Evolutionary conservation across 768 basidiomycete species (phyloP).

Genomic region (Pleurotus sapidus): DNA sequence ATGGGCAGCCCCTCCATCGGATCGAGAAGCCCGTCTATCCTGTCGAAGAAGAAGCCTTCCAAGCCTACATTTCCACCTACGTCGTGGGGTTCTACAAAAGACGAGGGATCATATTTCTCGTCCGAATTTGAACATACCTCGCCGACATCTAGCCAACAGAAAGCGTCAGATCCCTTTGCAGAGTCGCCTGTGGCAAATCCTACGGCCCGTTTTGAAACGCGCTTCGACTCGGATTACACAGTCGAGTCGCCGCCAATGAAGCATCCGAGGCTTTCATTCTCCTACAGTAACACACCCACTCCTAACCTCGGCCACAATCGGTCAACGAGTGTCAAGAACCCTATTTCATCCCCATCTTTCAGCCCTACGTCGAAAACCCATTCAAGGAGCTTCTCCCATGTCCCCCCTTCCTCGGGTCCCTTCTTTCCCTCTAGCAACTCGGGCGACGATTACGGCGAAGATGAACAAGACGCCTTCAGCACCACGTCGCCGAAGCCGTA

Average conservation of each 20-base stretch:
- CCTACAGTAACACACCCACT: not conserved
- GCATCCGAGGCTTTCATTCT: constrained; percentile 7
- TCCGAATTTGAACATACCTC: not conserved
- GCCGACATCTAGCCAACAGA: constrained; percentile 15
- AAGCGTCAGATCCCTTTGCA: not conserved
- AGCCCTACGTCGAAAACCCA: constrained; percentile 1
- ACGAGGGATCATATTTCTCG: constrained; percentile 57
- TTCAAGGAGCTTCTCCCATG: not conserved
- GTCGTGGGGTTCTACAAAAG: constrained; percentile 53
- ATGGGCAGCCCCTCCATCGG: constrained; percentile 37
- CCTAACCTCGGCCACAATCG: constrained; percentile 7
- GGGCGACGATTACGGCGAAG: not conserved
- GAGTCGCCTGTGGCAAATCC: not conserved
- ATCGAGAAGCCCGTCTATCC: constrained; percentile 30
- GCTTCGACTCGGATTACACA: constrained; percentile 42
- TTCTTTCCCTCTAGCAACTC: not conserved
- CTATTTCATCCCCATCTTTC: constrained; percentile 5
- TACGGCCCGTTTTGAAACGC: constrained; percentile 32
- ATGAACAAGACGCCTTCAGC: not conserved
- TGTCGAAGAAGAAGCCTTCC: constrained; percentile 40
- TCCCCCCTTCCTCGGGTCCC: constrained; percentile 9
- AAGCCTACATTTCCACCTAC: constrained; percentile 55
- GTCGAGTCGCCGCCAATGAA: constrained; percentile 24
- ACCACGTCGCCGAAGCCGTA: constrained; percentile 4
- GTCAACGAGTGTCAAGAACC: constrained; percentile 11